Conservation (phyloP, 768 basidiomycete species). For the Psilocybe cubensis region DNA sequence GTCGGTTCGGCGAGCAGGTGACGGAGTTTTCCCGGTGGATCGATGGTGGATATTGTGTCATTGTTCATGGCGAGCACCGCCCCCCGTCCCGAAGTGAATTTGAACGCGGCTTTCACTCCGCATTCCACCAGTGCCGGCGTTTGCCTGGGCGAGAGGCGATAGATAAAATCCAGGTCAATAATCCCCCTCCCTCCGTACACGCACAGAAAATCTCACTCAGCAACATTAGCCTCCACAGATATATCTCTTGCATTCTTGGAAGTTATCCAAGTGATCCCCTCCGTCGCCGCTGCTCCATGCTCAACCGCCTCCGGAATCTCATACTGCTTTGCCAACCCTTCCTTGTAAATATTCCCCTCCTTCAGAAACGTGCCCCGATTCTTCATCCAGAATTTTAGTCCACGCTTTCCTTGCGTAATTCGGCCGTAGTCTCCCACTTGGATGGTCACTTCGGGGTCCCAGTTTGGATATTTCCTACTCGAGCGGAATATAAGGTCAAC, state of each 20-base stretch:
- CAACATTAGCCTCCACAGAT: slow-evolving; percentile 14
- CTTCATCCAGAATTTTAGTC: slow-evolving; percentile 26
- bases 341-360: slow-evolving; percentile 34
- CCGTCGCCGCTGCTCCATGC: slow-evolving; percentile 15
- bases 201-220: not conserved
- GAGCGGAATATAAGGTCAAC: slow-evolving; percentile 32
- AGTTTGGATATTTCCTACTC: slow-evolving; percentile 31
- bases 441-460: slow-evolving; percentile 34
- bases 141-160: slow-evolving; percentile 18
- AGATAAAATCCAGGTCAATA: too few species aligned
- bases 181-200: too few species aligned
- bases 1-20: slow-evolving; percentile 26
- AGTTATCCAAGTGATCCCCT: slow-evolving; percentile 30
- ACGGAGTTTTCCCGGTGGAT: slow-evolving; percentile 29
- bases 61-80: slow-evolving; percentile 35
- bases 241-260: slow-evolving; percentile 27
- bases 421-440: slow-evolving; percentile 34
- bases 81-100: slow-evolving; percentile 28
- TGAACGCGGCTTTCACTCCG: slow-evolving; percentile 28
- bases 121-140: slow-evolving; percentile 27
- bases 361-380: slow-evolving; percentile 28
- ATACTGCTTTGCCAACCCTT: slow-evolving; percentile 25
- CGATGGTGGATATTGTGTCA: slow-evolving; percentile 26
- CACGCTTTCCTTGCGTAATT: slow-evolving; percentile 21
- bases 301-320: slow-evolving; percentile 26